Conservation (phyloP, 352 stramenopile genomes). For the Globisporangium echinulatum region DNA sequence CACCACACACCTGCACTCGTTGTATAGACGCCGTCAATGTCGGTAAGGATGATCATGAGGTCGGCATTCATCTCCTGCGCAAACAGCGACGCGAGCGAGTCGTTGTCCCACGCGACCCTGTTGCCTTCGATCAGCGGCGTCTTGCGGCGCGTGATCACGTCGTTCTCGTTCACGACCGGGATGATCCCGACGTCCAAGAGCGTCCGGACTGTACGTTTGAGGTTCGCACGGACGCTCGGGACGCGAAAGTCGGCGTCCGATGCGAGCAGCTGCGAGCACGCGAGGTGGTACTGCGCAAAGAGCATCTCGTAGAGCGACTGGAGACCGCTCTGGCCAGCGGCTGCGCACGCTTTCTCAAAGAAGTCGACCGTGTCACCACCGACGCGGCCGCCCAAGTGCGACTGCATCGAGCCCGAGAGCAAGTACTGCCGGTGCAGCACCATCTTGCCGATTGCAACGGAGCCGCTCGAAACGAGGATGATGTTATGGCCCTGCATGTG, state of each 20-base stretch:
- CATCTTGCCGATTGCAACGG: constrained; percentile 74
- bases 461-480: constrained; percentile 80
- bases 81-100: constrained; percentile 76
- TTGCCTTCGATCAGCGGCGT: constrained; percentile 49
- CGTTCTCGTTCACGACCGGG: constrained; percentile 83
- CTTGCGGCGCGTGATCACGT: constrained; percentile 68
- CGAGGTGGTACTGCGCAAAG: constrained; percentile 79
- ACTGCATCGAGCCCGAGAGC: constrained; percentile 80
- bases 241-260: constrained; percentile 75
- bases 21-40: constrained; percentile 60
- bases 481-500: constrained; percentile 81
- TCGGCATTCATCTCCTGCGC: constrained; percentile 66
- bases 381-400: constrained; percentile 60
- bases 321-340: constrained; percentile 67
- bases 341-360: constrained; percentile 65
- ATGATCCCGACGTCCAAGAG: constrained; percentile 81
- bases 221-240: constrained; percentile 51
- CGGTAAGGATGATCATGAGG: constrained; percentile 73
- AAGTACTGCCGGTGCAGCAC: constrained; percentile 77
- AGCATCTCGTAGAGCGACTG: constrained; percentile 86
- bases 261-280: constrained; percentile 74
- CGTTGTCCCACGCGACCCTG: constrained; percentile 81
- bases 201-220: constrained; percentile 54
- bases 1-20: constrained; percentile 8
- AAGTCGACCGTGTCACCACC: constrained; percentile 43